Base-by-base conservation (phyloP, 1,284 basidiomycete species). In the Ustilago trichophora region DNA sequence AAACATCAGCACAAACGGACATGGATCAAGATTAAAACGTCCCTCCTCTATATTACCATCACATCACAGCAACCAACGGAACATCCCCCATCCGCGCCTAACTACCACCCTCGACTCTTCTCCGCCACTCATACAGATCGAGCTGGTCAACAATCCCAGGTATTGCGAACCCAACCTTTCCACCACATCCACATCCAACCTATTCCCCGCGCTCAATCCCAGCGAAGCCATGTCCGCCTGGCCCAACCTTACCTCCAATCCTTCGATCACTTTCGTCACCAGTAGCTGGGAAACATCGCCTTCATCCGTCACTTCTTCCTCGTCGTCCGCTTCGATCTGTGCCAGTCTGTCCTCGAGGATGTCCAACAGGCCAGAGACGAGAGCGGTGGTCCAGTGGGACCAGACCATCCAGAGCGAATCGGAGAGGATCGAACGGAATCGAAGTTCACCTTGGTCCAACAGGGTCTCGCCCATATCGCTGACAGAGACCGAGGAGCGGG, bases 391-490 rank as follows among this genome's bases (percentile, higher is more conserved):
- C 67, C 67, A 70, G 16, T 64, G 60, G 15, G 55, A 55, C 67
- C 67, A 70, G 3, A 70, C 67, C 56, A 60, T 70, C 60, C 62
- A 70, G n/a, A 70, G 49, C 41, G 60, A 60, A 40, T 57, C 62
- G 25, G 56, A 60, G 13, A 64, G 54, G 34, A 69, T 47, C n/a
- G 51, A 47, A 16, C 42, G 50, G 49, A 53, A 58, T 32, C 43
- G 51, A 6, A 24, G 18, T 18, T 53, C 22, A 6, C 38, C 36
- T 6, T 35, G 34, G 29, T 60, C 44, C 5, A 34, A 18, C 18
- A 24, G 37, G 11, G 29, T 33, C 16, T 35, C 44, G 44, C 36
- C 33, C 11, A 25, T 42, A 11, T 60, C 53, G 27, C 46, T 43
- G 5, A 37, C 65, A 25, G 47, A 41, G 12, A n/a, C n/a, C n/a